phyloP scores from a whole-genome alignment of 805 yeast genomes.

The Cyberlindnera japonica region DNA sequence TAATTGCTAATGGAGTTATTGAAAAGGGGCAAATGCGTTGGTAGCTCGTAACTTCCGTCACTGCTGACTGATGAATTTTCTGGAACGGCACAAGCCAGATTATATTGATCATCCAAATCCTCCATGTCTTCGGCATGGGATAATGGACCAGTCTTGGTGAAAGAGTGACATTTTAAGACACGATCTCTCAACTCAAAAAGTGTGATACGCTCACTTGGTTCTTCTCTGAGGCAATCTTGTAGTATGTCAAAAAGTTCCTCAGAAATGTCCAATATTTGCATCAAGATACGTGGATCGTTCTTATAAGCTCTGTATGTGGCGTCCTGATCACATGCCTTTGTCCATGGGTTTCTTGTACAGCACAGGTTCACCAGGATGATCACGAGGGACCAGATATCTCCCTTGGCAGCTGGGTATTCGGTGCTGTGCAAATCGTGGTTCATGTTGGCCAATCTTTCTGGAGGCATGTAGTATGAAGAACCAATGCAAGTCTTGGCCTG shows the following conservation, averaged over 20 bases:
- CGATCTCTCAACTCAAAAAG: slow-evolving; percentile 20
- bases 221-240: slow-evolving; percentile 28
- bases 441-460: slow-evolving; percentile 58
- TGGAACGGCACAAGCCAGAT: slow-evolving; percentile 12
- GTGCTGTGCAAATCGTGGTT: slow-evolving; percentile 27
- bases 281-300: slow-evolving; percentile 50
- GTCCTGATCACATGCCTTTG: slow-evolving; percentile 65
- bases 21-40: neutral
- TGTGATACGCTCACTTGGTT: slow-evolving; percentile 33
- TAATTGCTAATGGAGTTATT: neutral
- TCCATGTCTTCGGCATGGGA: slow-evolving; percentile 15
- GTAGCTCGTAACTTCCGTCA: slow-evolving; percentile 7
- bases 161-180: slow-evolving; percentile 17
- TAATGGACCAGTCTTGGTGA: slow-evolving; percentile 23
- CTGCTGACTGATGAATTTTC: neutral
- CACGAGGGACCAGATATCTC: slow-evolving; percentile 87
- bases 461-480: slow-evolving; percentile 89
- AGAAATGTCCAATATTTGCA: slow-evolving; percentile 71
- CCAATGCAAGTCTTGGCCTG: slow-evolving; percentile 80
- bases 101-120: neutral
- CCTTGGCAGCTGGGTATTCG: slow-evolving; percentile 62
- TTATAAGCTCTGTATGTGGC: slow-evolving; percentile 63
- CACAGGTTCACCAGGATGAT: slow-evolving; percentile 75
- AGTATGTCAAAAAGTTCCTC: slow-evolving; percentile 54
- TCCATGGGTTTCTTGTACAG: slow-evolving; percentile 89